A percentile compares a stretch with the other conserved stretches of the same genome.
These are phyloP conservation scores for Malus hybrid DNA, from an alignment of 331 rosid genomes.

Conservation along the genomic window DNA sequence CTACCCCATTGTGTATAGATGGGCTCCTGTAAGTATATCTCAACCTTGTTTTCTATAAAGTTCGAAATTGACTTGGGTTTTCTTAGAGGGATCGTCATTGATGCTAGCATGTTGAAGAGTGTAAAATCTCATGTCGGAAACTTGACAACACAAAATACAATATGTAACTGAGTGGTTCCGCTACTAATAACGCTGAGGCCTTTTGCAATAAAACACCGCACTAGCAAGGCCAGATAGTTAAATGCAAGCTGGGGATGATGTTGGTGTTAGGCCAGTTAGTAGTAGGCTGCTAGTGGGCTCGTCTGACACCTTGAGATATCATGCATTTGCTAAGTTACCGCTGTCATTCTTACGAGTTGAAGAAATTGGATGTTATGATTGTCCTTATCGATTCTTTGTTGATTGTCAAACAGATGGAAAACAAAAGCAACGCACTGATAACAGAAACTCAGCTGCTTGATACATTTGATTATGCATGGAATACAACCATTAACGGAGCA, in stretches of 20 bases:
- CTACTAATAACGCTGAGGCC: too few species aligned
- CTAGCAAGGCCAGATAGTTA: too few species aligned
- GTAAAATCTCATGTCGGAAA: too few species aligned
- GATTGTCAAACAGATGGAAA: conserved; percentile 54
- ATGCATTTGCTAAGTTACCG: not conserved
- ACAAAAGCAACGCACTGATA: conserved; percentile 47
- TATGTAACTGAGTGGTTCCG: too few species aligned
- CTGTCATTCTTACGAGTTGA: not conserved
- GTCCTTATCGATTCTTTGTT: not conserved
- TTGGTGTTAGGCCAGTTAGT: too few species aligned
- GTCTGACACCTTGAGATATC: not conserved
- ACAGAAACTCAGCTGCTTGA: conserved; percentile 60
- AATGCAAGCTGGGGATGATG: too few species aligned
- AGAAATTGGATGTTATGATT: not conserved
- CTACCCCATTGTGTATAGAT: conserved; percentile 64
- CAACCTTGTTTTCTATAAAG: not conserved
- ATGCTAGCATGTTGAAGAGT: too few species aligned
- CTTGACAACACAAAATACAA: too few species aligned
- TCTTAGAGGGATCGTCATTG: not conserved
- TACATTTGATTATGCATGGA: conserved; percentile 90
- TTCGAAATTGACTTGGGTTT: not conserved
- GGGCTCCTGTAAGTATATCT: conserved; percentile 72
- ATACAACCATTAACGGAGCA: conserved; percentile 43
- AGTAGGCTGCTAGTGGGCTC: too few species aligned
- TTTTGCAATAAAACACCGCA: too few species aligned